phyloP scores from a whole-genome alignment of 768 basidiomycete species.

The Lentinula lateritia region DNA sequence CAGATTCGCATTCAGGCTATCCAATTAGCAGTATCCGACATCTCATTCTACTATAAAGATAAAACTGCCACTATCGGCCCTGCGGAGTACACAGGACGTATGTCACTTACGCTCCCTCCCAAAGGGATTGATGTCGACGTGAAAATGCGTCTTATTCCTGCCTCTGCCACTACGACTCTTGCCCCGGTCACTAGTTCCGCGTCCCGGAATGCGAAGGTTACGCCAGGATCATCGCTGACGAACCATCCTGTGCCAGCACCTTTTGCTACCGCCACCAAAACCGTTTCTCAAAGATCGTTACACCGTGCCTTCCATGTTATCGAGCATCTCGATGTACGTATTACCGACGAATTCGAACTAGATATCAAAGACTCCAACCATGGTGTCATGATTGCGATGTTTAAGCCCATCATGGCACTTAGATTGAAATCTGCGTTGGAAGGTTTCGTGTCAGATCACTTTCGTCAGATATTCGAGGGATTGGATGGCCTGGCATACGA shows the following conservation, averaged over 20 bases:
- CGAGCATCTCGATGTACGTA: conserved; percentile 47
- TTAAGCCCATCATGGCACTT: conserved; percentile 54
- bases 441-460: conserved; percentile 49
- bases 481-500: conserved; percentile 57
- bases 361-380: conserved; percentile 60
- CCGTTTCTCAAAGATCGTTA: conserved; percentile 37
- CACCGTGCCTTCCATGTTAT: conserved; percentile 50
- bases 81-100: conserved; percentile 53
- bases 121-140: conserved; percentile 68
- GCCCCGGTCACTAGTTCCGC: not conserved
- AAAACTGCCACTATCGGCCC: conserved; percentile 48
- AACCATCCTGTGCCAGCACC: not conserved
- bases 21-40: conserved; percentile 55
- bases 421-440: conserved; percentile 59
- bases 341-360: conserved; percentile 52
- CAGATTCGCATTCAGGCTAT: conserved; percentile 62
- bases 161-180: conserved; percentile 21
- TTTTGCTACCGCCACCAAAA: conserved; percentile 10
- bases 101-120: conserved; percentile 56
- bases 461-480: conserved; percentile 46
- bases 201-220: not conserved
- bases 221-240: not conserved
- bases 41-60: conserved; percentile 74
- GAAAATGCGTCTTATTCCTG: conserved; percentile 59
- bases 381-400: conserved; percentile 51